These are phyloP conservation scores for Lactuca saligna DNA, from an alignment of 129 eudicot species.

Conservation along the genomic window DNA sequence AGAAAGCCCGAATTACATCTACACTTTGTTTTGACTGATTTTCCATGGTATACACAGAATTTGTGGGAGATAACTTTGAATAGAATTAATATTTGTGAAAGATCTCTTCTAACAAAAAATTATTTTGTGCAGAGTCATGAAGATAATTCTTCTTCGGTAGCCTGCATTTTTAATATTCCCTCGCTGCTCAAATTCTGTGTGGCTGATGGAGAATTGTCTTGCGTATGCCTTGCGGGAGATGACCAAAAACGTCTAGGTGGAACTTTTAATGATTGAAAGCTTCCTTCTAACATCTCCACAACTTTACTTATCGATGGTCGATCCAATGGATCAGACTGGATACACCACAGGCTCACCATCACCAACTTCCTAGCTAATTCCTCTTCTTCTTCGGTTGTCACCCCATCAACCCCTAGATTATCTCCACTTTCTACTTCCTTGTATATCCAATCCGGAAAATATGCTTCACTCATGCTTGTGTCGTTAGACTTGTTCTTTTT, in stretches of 20 bases:
- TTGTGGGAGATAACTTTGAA: too few relatives aligned
- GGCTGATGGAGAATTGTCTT: constrained; percentile 6
- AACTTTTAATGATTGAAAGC: constrained; percentile 35
- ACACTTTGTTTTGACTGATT: too few relatives aligned
- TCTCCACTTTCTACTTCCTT: constrained; percentile 25
- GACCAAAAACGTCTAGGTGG: constrained; percentile 41
- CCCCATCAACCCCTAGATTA: background rate
- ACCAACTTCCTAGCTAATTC: constrained; percentile 46
- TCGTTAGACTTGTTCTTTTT: background rate
- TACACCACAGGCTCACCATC: constrained; percentile 59
- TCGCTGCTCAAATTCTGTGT: background rate
- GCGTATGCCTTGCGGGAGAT: constrained; percentile 23
- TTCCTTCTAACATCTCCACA: constrained; percentile 59
- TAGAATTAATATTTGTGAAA: too few relatives aligned
- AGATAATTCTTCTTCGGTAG: background rate
- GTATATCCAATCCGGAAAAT: constrained; percentile 53
- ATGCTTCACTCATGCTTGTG: constrained; percentile 28
- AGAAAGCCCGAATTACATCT: too few relatives aligned
- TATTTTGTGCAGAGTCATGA: background rate
- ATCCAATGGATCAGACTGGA: constrained; percentile 44
- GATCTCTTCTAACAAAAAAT: too few relatives aligned
- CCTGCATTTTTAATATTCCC: background rate
- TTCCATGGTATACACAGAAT: too few relatives aligned
- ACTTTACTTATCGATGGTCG: constrained; percentile 52
- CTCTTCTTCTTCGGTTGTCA: constrained; percentile 31